A percentile compares a stretch with the other conserved stretches of the same genome.
Conservation (phyloP, 2,329 filamentous ascomycete genomes). For the Paracamarosporium sp. region DNA sequence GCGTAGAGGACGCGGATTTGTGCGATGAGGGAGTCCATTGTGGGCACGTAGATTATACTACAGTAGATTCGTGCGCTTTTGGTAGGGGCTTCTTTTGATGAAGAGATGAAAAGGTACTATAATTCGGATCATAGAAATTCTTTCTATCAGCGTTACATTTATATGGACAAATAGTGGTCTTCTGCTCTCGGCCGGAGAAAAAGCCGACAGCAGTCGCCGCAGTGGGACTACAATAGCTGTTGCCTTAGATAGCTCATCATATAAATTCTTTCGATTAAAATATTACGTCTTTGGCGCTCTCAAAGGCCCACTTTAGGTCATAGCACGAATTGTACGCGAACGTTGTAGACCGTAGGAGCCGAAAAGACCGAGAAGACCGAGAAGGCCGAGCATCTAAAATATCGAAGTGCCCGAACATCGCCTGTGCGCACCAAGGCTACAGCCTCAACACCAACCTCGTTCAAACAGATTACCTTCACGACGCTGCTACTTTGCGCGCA, state of each 20-base stretch:
- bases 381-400: not conserved
- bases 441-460: too few species aligned
- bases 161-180: not conserved
- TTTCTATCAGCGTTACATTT: not conserved
- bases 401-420: not conserved
- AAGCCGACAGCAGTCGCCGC: not conserved
- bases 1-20: conserved; percentile 29
- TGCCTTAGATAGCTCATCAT: not conserved
- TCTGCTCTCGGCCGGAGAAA: not conserved
- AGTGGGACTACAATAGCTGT: not conserved
- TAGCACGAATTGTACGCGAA: not conserved
- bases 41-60: not conserved
- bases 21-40: conserved; percentile 29
- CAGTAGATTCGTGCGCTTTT: not conserved
- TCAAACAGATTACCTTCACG: not conserved
- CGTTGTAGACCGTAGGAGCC: not conserved
- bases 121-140: not conserved
- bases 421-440: too few species aligned
- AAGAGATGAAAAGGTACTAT: not conserved
- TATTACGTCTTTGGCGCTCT: too few species aligned
- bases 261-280: not conserved
- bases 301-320: too few species aligned
- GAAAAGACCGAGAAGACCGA: conserved; percentile 4
- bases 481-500: not conserved
- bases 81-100: not conserved